phyloP scores from a whole-genome alignment of 176 grass and related monocot species.

The Dactylis glomerata region DNA sequence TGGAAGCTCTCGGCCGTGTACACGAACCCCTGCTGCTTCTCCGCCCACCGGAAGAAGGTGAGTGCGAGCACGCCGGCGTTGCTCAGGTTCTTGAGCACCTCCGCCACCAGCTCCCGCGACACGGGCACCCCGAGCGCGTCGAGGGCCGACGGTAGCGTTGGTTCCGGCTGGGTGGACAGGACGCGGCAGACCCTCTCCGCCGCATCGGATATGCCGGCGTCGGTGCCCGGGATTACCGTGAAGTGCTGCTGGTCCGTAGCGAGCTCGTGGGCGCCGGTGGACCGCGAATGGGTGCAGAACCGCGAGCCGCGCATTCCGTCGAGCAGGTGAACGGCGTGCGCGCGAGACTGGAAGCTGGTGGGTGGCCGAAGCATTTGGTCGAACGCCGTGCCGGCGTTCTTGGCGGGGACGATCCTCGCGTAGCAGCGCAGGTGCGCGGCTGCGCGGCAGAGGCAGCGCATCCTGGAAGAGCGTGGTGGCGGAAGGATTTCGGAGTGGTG shows the following conservation, averaged over 20 bases:
- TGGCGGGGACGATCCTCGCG: not conserved
- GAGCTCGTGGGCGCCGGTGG: not conserved
- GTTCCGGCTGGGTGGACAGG: slow-evolving; percentile 34
- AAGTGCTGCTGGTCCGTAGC: not conserved
- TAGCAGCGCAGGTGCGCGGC: not conserved
- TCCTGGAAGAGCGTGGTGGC: not conserved
- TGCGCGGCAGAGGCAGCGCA: not conserved
- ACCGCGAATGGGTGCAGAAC: not conserved
- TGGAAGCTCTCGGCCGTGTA: slow-evolving; percentile 56
- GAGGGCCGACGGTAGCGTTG: slow-evolving; percentile 14
- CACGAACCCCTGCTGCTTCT: slow-evolving; percentile 58
- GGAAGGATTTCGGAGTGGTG: not conserved
- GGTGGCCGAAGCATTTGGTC: not conserved
- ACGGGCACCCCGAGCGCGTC: slow-evolving; percentile 33
- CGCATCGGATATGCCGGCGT: slow-evolving; percentile 6
- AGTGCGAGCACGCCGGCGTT: slow-evolving; percentile 56
- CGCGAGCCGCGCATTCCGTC: not conserved
- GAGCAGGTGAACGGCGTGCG: not conserved
- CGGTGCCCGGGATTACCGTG: not conserved
- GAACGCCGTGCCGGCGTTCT: not conserved
- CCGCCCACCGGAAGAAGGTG: slow-evolving; percentile 67
- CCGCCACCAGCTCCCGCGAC: slow-evolving; percentile 40
- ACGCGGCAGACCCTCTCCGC: slow-evolving; percentile 51
- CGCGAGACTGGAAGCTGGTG: not conserved
- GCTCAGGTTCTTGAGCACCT: slow-evolving; percentile 59